A percentile compares a stretch with the other conserved stretches of the same genome.
These are phyloP conservation scores for Basidioascus undulatus DNA, from an alignment of 768 basidiomycete species.

Conservation along the genomic window DNA sequence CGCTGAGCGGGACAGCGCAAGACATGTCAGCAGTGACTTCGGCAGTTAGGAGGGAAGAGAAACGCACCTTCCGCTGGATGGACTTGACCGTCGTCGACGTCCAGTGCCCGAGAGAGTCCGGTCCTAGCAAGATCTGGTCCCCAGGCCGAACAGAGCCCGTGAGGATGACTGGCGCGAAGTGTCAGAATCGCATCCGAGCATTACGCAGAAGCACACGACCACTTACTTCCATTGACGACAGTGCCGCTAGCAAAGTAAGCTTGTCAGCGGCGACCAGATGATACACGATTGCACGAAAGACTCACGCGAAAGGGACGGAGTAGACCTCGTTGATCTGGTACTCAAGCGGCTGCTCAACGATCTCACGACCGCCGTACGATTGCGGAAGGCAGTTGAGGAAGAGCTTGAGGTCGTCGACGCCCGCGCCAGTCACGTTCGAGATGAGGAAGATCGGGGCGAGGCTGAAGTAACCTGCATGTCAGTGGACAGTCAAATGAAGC, in stretches of 20 bases:
- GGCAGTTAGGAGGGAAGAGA: neutral
- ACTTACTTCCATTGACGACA: conserved; percentile 63
- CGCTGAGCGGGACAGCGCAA: conserved; percentile 19
- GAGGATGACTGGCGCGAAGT: too few species aligned
- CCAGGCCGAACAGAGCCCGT: conserved; percentile 50
- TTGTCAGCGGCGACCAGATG: too few species aligned
- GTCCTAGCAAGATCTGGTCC: conserved; percentile 62
- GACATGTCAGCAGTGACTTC: too few species aligned
- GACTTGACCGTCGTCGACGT: conserved; percentile 54
- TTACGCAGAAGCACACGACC: too few species aligned
- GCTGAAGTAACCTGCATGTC: neutral
- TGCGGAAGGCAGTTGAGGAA: conserved; percentile 67
- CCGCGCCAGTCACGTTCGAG: conserved; percentile 87
- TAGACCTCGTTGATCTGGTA: conserved; percentile 21
- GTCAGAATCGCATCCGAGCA: too few species aligned
- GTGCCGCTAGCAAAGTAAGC: too few species aligned
- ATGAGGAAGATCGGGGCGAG: conserved; percentile 24
- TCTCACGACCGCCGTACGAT: neutral
- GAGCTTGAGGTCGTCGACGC: conserved; percentile 42
- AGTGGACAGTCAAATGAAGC: neutral
- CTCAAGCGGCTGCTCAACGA: conserved; percentile 14
- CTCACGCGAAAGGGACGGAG: conserved; percentile 20
- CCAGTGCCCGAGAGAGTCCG: conserved; percentile 78
- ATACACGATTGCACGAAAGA: too few species aligned
- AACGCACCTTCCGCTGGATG: conserved; percentile 89